Evolutionary conservation across 1,284 basidiomycete genomes (phyloP), one percentile per base, ranked within the genome.

Genomic region (Ustilago trichophora): DNA sequence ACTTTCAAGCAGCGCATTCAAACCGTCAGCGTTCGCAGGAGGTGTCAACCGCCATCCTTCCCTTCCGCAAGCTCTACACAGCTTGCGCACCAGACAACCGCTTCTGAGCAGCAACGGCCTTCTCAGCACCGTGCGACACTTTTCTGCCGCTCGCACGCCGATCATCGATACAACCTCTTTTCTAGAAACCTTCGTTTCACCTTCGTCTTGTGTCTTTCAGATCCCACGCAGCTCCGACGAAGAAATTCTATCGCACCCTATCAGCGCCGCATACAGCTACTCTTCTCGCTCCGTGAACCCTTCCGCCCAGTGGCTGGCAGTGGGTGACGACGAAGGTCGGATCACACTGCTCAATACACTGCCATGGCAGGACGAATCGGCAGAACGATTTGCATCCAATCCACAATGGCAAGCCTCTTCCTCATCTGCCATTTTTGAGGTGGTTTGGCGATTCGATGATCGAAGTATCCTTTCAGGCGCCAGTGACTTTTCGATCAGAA

Each of bases 311-410:
- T 78, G 75, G 65, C 72, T 80, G 2, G 79, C 79, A 2, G 73
- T 77, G 0, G 79, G 79, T 25, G 74, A 76, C 49, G 77, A 80
- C 55, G 75, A 78, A 37, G 78, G 79, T 6, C 64, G 73, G 13
- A 58, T 80, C 37, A 64, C 68, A 5, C 65, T 80, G 4, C 43
- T 80, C 49, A 65, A 80, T 44, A 80, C 77, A 11, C 42, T 63
- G 12, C 21, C 65, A 2, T 51, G 49, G 40, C 62, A 66, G 19
- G 64, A 71, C 32, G 18, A 19, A 4, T 37, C 58, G 5, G 47
- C 57, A 4, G 50, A 64, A 26, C 12, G 22, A 3, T 46, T 22
- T n/a, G 36, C 48, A 15, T 18, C 16, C 3, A 35, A 66, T 19
- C 57, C 54, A 12, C 50, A 37, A 18, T 70, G 67, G 65, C 49